Evolutionary conservation across 805 yeast genomes (phyloP), one percentile per base, ranked within the genome.

Genomic region (Cyberlindnera maclurae): DNA sequence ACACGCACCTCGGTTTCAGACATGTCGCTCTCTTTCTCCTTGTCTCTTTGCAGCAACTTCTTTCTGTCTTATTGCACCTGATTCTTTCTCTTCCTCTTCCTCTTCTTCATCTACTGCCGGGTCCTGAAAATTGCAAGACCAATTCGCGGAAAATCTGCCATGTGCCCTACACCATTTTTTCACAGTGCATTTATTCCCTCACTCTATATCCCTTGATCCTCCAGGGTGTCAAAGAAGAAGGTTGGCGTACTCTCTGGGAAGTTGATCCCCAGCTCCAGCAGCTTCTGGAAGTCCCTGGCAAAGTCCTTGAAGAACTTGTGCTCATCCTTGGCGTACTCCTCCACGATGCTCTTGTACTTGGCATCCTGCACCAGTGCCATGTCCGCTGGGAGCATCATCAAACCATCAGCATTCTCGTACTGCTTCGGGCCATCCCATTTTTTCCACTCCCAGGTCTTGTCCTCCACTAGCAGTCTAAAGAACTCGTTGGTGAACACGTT

Each of bases 311-410:
- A 77, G 64, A 80, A 87, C 16, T 59, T 50, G 12, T 68, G 72
- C 55, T 77, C 75, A 58, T 85, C 82, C 22, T 65, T 64, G 18
- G 94, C 89, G 60, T 79, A 87, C 40, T 63, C 62, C 49, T 77
- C 71, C 12, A 81, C 89, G 73, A 80, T 77, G 39, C 63, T 60
- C 43, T 63, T 62, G 58, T 79, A 85, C 35, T 60, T 64, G 4
- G 76, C 70, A 59, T 82, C 89, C 49, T 73, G 63, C n/a, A 75
- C 55, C 33, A 83, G 63, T 12, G 85, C 77, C 70, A 78, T 70
- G 55, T 87, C 96, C 11, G 94, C 78, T 22, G 85, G 87, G 38
- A 87, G 63, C 96, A 87, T 87, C 95, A 87, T 86, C 48, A 83
- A 71, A 31, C 77, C 75, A 38, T 76, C 68, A 45, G 69, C 74